These are phyloP conservation scores for Xylaria curta DNA, from an alignment of 495 filamentous ascomycete genomes.

Conservation along the genomic window DNA sequence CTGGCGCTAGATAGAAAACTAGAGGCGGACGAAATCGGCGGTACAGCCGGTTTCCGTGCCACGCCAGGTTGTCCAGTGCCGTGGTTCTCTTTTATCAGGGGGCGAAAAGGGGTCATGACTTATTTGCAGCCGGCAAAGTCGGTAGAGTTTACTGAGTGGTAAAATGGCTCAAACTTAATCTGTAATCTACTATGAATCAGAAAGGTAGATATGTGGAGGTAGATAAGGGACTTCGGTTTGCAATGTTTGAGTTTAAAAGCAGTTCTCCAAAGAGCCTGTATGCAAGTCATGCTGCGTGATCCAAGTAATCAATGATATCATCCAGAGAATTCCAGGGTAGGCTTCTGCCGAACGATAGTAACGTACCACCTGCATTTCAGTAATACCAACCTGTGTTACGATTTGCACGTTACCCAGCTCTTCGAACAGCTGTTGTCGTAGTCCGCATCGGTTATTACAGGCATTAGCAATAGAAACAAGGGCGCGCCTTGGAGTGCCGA, in stretches of 20 bases:
- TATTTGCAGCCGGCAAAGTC: not conserved
- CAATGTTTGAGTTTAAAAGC: not conserved
- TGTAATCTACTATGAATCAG: not conserved
- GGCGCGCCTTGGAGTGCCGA: constrained; percentile 16
- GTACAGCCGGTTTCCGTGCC: not conserved
- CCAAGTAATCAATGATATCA: not conserved
- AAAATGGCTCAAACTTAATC: constrained; percentile 3
- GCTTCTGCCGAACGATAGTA: not conserved
- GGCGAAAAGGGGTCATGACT: not conserved
- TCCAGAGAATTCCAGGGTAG: not conserved
- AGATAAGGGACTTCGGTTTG: not conserved
- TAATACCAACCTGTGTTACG: not conserved
- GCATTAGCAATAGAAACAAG: not conserved
- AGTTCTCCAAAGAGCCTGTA: not conserved
- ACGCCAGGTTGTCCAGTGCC: not conserved
- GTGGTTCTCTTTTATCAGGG: not conserved
- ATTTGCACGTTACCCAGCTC: not conserved
- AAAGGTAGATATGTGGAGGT: not conserved
- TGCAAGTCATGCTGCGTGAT: not conserved
- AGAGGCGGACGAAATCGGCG: not conserved
- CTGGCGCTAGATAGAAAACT: not conserved
- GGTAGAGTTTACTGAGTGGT: not conserved
- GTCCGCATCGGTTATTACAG: constrained; percentile 2
- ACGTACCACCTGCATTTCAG: not conserved
- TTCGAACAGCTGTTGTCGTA: not conserved